A percentile compares a stretch with the other conserved stretches of the same genome.
Evolutionary conservation across 768 basidiomycete species (phyloP).

Genomic region (Pleurotus platypus): DNA sequence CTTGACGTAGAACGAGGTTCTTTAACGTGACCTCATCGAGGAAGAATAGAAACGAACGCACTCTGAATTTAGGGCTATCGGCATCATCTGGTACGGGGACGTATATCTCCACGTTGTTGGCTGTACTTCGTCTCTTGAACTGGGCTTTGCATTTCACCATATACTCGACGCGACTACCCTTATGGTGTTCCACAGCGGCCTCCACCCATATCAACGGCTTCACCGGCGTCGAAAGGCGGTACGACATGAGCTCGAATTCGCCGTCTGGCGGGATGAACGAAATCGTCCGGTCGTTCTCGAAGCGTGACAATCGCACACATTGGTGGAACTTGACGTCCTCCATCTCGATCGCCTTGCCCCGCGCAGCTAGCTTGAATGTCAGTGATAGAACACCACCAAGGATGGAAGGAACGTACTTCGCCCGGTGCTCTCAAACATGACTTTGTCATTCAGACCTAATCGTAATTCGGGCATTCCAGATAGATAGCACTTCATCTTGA

Average conservation of each 20-base stretch:
- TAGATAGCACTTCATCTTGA: slow-evolving; percentile 99
- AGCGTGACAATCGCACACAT: slow-evolving; percentile 94
- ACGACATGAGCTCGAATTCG: slow-evolving; percentile 98
- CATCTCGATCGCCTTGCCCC: slow-evolving; percentile 99
- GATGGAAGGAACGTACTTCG: slow-evolving; percentile 58
- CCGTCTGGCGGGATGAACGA: slow-evolving; percentile 99
- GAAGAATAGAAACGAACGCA: slow-evolving; percentile 31
- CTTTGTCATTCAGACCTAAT: slow-evolving; percentile 96
- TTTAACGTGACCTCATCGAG: neutral
- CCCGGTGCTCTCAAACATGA: slow-evolving; percentile 98
- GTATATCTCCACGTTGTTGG: slow-evolving; percentile 98
- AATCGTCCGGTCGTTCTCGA: slow-evolving; percentile 98
- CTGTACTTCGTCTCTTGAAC: slow-evolving; percentile 94
- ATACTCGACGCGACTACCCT: slow-evolving; percentile 91
- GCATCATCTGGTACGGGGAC: slow-evolving; percentile 99
- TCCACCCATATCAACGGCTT: slow-evolving; percentile 98
- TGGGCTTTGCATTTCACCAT: slow-evolving; percentile 96
- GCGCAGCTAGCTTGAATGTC: slow-evolving; percentile 51
- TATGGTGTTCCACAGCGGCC: slow-evolving; percentile 92
- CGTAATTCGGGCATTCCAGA: slow-evolving; percentile 99
- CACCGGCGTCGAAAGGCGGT: slow-evolving; percentile 93
- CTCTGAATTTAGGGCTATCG: slow-evolving; percentile 95
- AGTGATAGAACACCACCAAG: slow-evolving; percentile 5
- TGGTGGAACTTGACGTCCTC: slow-evolving; percentile 99
- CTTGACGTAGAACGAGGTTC: slow-evolving; percentile 31